phyloP scores from a whole-genome alignment of 495 filamentous ascomycete genomes.

The Pyrenula massariospora region DNA sequence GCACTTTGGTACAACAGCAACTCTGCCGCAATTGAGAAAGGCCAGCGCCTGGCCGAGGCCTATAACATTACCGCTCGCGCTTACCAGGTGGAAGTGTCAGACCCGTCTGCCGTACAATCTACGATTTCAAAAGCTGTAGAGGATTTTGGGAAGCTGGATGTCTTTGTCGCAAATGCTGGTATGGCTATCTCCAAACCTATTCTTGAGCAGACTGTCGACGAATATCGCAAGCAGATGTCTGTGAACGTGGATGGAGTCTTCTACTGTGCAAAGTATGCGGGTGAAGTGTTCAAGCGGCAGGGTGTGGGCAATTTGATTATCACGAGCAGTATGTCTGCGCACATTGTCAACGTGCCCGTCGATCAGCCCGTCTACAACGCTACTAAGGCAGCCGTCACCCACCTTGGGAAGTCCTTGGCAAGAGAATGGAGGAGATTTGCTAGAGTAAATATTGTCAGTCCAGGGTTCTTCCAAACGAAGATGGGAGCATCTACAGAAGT shows the following conservation, averaged over 20 bases:
- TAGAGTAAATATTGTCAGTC: slow-evolving; percentile 60
- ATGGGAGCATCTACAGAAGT: slow-evolving; percentile 66
- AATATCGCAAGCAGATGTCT: slow-evolving; percentile 49
- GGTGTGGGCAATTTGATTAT: slow-evolving; percentile 47
- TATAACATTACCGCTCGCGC: slow-evolving; percentile 23
- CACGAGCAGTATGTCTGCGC: slow-evolving; percentile 56
- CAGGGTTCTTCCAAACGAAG: slow-evolving; percentile 68
- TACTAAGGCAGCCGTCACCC: slow-evolving; percentile 52
- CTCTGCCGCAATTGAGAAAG: slow-evolving; percentile 47
- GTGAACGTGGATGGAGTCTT: slow-evolving; percentile 53
- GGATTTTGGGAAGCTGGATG: slow-evolving; percentile 35
- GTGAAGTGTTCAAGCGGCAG: slow-evolving; percentile 50
- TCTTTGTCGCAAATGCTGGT: slow-evolving; percentile 38
- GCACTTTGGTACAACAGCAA: slow-evolving; percentile 83
- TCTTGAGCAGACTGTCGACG: slow-evolving; percentile 30
- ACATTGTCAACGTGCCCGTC: slow-evolving; percentile 68
- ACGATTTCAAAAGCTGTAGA: slow-evolving; percentile 22
- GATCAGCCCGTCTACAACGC: slow-evolving; percentile 75
- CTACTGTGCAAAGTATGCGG: slow-evolving; percentile 58
- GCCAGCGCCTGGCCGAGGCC: slow-evolving; percentile 15
- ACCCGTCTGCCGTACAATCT: slow-evolving; percentile 15
- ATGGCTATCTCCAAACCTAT: slow-evolving; percentile 40
- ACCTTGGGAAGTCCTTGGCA: slow-evolving; percentile 48
- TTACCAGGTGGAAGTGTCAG: slow-evolving; percentile 34
- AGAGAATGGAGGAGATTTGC: slow-evolving; percentile 74